Evolutionary conservation across 2,329 filamentous ascomycete species (phyloP).

Genomic region (Arthrocladium fulminans): DNA sequence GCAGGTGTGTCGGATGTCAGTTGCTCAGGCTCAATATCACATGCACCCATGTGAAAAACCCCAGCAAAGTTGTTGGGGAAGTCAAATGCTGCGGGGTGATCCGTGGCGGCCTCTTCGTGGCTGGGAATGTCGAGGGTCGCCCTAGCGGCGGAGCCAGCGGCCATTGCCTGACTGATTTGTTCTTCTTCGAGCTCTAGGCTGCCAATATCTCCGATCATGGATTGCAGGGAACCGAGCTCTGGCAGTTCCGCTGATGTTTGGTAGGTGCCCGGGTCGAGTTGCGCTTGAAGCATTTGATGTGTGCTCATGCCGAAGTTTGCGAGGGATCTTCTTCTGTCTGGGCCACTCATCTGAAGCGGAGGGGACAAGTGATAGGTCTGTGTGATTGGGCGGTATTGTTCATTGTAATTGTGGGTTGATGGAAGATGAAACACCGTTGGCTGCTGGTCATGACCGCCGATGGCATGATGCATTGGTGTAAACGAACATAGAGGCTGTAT

Average conservation of each 20-base stretch:
- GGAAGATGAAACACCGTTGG: neutral
- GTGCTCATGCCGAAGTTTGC: conserved; percentile 17
- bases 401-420: neutral
- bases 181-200: conserved; percentile 7
- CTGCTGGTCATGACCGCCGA: neutral
- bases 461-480: neutral
- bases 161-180: conserved; percentile 1
- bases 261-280: conserved; percentile 10
- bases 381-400: neutral
- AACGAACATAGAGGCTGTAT: neutral
- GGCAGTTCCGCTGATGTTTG: conserved; percentile 1
- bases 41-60: neutral
- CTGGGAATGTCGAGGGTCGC: neutral
- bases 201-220: conserved; percentile 3
- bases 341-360: neutral
- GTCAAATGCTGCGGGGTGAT: conserved; percentile 9
- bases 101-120: conserved; percentile 8
- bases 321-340: neutral
- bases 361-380: neutral
- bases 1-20: conserved; percentile 4
- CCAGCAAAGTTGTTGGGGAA: conserved; percentile 12
- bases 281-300: conserved; percentile 18
- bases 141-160: neutral
- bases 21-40: neutral
- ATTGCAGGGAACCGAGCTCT: conserved; percentile 3